phyloP scores from a whole-genome alignment of 2,329 filamentous ascomycete species.

The Raffaelea deltoideospora region DNA sequence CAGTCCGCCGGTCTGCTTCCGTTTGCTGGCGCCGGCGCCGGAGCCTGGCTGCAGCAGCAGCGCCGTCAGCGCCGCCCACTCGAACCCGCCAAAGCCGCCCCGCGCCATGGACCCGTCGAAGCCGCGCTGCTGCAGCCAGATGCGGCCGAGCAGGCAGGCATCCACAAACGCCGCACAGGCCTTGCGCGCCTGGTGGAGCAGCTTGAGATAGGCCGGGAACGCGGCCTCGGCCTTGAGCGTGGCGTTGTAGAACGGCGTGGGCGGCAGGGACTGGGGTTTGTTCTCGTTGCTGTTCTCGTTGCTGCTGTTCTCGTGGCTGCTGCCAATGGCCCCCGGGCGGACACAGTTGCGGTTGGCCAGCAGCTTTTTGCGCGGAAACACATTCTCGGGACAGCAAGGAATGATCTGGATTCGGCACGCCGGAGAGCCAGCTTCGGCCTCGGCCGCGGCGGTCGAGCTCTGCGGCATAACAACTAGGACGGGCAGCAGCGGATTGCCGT shows the following conservation, averaged over 20 bases:
- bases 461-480: conserved; percentile 28
- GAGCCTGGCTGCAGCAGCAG: conserved; percentile 67
- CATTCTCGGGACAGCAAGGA: conserved; percentile 50
- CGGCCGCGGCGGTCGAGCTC: conserved; percentile 13
- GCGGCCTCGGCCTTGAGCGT: conserved; percentile 65
- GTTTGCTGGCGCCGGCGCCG: too few species aligned
- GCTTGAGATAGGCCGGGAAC: conserved; percentile 58
- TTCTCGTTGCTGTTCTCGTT: conserved; percentile 21
- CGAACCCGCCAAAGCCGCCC: conserved; percentile 86
- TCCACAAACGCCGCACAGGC: conserved; percentile 63
- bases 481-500: conserved; percentile 65
- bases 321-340: conserved; percentile 34
- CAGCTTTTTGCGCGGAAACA: conserved; percentile 61
- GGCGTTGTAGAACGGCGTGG: conserved; percentile 82
- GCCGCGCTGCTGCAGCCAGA: conserved; percentile 82
- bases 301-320: too few species aligned
- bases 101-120: conserved; percentile 53
- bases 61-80: conserved; percentile 72
- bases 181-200: conserved; percentile 54
- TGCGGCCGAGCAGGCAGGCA: conserved; percentile 69
- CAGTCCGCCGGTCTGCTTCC: not conserved
- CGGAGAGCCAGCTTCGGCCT: conserved; percentile 21
- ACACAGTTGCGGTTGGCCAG: conserved; percentile 55
- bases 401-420: conserved; percentile 52
- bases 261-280: conserved; percentile 21